Evolutionary conservation across 352 stramenopile genomes (phyloP), one percentile per base, ranked within the genome.

Genomic region (Globisporangium okanoganense): DNA sequence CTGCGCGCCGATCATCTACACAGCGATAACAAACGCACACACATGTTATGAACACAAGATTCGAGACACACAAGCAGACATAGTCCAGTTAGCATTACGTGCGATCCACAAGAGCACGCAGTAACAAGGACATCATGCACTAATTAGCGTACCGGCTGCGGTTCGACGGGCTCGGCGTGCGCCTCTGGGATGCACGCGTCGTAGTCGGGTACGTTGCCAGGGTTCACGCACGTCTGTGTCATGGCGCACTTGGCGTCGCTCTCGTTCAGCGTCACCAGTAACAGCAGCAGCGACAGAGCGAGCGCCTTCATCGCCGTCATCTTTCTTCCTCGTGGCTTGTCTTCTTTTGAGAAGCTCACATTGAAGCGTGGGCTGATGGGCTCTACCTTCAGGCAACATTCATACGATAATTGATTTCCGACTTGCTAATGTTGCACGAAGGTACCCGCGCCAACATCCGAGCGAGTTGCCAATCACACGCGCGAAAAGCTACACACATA

Each of bases 151-250:
- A 82, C 76, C 9, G 79, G 75, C 38, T 72, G 58, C 16, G 79
- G 69, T 1, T 78, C 63, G 5, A 51, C 56, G 4, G 76, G 73
- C 35, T 70, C 43, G 33, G 61, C 67, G 52, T 85, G 70, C 40
- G 80, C 84, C 60, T 90, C 76, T 8, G 84, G 84, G 50, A 92
- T 92, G 57, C 84, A 94, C 35, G 55, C 51, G 41, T 89, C 73
- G 59, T 84, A 91, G 70, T 94, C 84, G 0, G 79, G 79, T 0
- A 78, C 58, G 53, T 94, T 91, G 31, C 72, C 74, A 0, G 82
- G 80, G 53, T 91, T 91, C 29, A 89, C 71, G 61, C 84, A 94
- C 25, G 75, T 87, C 69, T 92, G 82, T 8, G 84, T 92, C 82
- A 94, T 94, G 7, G 80, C 72, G 43, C 84, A 94, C 48, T 78